Conservation (phyloP, 805 yeast species). For the Saturnispora galanensis region DNA sequence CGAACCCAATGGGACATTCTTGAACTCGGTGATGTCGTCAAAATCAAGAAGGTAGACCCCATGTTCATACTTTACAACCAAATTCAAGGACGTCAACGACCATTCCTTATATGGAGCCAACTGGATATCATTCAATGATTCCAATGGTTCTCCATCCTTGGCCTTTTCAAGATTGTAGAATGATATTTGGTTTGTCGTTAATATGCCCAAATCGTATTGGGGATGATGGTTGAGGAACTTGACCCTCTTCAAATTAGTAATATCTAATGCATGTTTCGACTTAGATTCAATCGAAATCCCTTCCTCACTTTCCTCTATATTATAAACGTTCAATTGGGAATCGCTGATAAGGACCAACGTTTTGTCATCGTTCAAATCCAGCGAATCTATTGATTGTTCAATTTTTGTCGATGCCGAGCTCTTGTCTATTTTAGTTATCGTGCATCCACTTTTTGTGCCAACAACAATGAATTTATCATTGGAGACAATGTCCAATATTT, state of each 20-base stretch:
- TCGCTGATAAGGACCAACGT: slow-evolving; percentile 14
- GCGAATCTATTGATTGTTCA: no score
- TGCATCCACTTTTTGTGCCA: slow-evolving; percentile 6
- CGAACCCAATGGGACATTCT: slow-evolving; percentile 12
- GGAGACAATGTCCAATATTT: slow-evolving; percentile 14
- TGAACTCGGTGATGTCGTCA: slow-evolving; percentile 14
- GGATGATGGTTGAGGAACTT: slow-evolving; percentile 13
- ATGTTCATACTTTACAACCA: slow-evolving; percentile 15
- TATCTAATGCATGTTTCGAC: slow-evolving; percentile 9
- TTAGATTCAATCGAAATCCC: slow-evolving; percentile 11
- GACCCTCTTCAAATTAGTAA: slow-evolving; percentile 14
- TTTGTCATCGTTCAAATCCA: slow-evolving; percentile 12
- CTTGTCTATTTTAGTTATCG: no score
- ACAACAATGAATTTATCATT: slow-evolving; percentile 13
- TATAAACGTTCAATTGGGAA: background rate
- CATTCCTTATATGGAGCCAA: slow-evolving; percentile 15
- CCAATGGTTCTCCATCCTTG: background rate
- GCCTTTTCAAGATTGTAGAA: slow-evolving; percentile 11
- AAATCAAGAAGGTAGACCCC: slow-evolving; percentile 17
- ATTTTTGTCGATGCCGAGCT: background rate
- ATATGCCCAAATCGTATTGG: slow-evolving; percentile 16
- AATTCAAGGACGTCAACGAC: slow-evolving; percentile 15
- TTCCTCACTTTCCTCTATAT: slow-evolving; percentile 8
- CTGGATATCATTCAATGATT: slow-evolving; percentile 11
- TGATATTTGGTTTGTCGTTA: slow-evolving; percentile 18